Percentiles rank a stretch among this genome's conserved stretches.
Evolutionary conservation across 2,329 filamentous ascomycete species (phyloP).

Genomic region (Torrubiella hemipterigena): DNA sequence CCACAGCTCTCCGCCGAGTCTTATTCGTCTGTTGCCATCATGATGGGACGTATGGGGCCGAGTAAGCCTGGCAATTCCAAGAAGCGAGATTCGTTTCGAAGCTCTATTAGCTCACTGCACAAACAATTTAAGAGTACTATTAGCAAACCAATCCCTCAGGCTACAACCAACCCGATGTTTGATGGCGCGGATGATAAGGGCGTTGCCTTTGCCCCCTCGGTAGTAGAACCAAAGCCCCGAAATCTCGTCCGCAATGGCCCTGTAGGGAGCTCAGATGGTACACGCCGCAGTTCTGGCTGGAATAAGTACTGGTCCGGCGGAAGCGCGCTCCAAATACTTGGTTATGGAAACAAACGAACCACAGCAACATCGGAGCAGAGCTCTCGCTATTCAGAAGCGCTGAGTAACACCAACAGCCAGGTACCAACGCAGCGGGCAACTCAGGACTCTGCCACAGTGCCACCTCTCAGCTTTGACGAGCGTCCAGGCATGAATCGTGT

Average conservation of each 20-base stretch:
- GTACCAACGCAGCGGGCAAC: conserved; percentile 31
- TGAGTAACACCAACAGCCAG: conserved; percentile 16
- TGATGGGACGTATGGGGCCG: conserved; percentile 49
- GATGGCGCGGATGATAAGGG: conserved; percentile 28
- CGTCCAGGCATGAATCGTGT: conserved; percentile 54
- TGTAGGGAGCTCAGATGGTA: conserved; percentile 25
- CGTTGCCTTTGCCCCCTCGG: conserved; percentile 23
- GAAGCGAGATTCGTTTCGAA: conserved; percentile 38
- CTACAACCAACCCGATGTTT: conserved; percentile 17
- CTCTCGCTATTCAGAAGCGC: conserved; percentile 38
- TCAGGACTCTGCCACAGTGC: conserved; percentile 56
- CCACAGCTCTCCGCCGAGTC: conserved; percentile 42
- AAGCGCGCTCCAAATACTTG: conserved; percentile 54
- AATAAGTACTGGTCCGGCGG: conserved; percentile 69
- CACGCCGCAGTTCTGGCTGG: conserved; percentile 59
- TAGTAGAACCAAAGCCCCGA: conserved; percentile 22
- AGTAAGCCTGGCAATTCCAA: conserved; percentile 33
- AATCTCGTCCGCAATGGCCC: too few relatives aligned
- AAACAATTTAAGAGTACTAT: conserved; percentile 53
- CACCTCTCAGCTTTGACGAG: conserved; percentile 55
- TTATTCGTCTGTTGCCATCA: conserved; percentile 51
- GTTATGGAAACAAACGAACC: conserved; percentile 38
- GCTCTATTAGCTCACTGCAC: conserved; percentile 41
- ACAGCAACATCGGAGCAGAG: conserved; percentile 44
- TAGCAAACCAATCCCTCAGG: conserved; percentile 46